Evolutionary conservation across 805 yeast species (phyloP).

Genomic region (Deakozyma indianensis): DNA sequence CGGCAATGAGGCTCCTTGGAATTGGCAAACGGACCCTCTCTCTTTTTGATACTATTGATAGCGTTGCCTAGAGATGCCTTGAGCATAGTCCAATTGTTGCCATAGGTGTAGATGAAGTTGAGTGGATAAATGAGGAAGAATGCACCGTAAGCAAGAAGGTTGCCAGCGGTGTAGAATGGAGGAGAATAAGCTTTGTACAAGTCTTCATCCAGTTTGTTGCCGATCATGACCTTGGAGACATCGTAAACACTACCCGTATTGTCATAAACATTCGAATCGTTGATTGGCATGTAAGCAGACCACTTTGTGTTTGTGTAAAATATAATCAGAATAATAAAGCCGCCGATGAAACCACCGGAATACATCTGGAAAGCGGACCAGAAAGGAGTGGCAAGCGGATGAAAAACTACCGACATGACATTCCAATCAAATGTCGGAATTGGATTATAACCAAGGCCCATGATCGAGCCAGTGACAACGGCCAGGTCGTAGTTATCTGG

Average conservation of each 20-base stretch:
- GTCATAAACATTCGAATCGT: constrained; percentile 35
- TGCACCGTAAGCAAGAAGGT: constrained; percentile 42
- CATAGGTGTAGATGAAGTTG: constrained; percentile 32
- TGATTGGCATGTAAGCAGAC: constrained; percentile 27
- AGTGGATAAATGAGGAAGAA: constrained; percentile 42
- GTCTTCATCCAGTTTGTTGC: constrained; percentile 30
- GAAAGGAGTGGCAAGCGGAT: constrained; percentile 28
- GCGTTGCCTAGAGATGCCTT: background rate
- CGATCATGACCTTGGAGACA: constrained; percentile 32
- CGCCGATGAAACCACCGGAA: constrained; percentile 20
- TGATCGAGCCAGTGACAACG: constrained; percentile 32
- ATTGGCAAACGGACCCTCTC: constrained; percentile 20
- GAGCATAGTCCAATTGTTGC: constrained; percentile 1
- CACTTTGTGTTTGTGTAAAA: constrained; percentile 29
- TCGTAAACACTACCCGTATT: constrained; percentile 35
- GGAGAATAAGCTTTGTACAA: constrained; percentile 45
- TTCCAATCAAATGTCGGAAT: constrained; percentile 39
- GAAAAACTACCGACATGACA: constrained; percentile 14
- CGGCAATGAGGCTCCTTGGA: constrained; percentile 27
- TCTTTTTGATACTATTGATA: constrained; percentile 4
- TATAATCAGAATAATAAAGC: constrained; percentile 21
- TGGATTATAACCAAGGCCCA: constrained; percentile 38
- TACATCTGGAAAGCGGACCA: constrained; percentile 20
- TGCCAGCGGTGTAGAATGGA: constrained; percentile 51
- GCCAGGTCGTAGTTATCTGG: constrained; percentile 37